Evolutionary conservation across 805 yeast genomes (phyloP), one percentile per base, ranked within the genome.

Genomic region (Lipomyces orientalis): DNA sequence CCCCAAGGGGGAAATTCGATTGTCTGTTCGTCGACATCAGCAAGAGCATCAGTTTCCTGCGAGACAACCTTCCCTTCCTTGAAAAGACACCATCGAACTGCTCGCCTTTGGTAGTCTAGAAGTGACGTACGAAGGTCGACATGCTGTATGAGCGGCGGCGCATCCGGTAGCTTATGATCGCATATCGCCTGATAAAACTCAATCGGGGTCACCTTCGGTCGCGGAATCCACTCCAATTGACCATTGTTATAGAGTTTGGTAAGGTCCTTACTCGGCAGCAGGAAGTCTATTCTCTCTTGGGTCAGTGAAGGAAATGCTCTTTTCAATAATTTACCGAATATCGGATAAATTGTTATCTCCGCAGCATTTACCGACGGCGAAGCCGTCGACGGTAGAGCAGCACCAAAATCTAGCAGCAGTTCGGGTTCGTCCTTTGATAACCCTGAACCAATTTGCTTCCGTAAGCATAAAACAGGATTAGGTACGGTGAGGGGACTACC

Each of bases 21-120:
- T 6, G 71, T 71, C 25, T 67, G 58, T 16, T 63, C 62, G 46
- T 73, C 75, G 6, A 75, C 54, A 25, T 71, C 75, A 2, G 58
- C 69, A 1, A 79, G 68, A 4, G 34, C 25, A 2, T 60, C 64
- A 4, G n/a, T 34, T 4, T 58, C 69, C 1, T 10, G 49, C 14
- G 76, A 54, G n/a, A 61, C 37, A 2, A 70, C 67, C 61, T 73
- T 78, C 14, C 82, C 81, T 65, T 80, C 83, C 46, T 73, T 65
- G 1, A 71, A 64, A n/a, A 80, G 64, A 10, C 76, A 72, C 82
- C 83, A 80, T 14, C 72, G 58, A 2, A 80, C 78, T 0, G 82
- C 72, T 35, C 78, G 79, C 43, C 75, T 60, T 67, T 80, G 83
- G 60, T 64, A 69, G 49, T 64, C 66, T 7, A 69, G 62, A 25